Evolutionary conservation across 2,329 filamentous ascomycete species (phyloP).

Genomic region (Trichoderma koningiopsis): DNA sequence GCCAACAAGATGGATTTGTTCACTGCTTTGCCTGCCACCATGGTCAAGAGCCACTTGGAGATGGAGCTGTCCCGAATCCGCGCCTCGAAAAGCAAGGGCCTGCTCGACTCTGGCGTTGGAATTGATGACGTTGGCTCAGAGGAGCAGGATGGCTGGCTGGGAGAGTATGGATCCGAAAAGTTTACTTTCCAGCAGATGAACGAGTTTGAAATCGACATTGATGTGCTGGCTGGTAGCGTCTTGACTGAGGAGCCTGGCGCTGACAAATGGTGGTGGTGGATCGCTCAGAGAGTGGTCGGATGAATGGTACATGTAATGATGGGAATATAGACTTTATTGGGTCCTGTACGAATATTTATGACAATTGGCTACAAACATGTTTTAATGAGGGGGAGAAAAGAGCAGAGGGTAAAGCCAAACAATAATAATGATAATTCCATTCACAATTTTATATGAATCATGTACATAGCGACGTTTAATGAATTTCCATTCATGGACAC

Average conservation of each 20-base stretch:
- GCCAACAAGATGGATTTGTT: conserved; percentile 97
- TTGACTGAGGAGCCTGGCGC: conserved; percentile 67
- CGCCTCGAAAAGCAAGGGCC: conserved; percentile 72
- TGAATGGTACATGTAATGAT: conserved; percentile 40
- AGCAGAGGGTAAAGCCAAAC: not conserved
- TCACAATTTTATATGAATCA: not conserved
- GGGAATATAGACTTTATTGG: not conserved
- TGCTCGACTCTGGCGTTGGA: conserved; percentile 80
- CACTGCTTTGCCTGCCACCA: conserved; percentile 77
- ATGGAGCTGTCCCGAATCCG: conserved; percentile 79
- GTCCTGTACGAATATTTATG: conserved; percentile 26
- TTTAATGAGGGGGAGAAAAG: not conserved
- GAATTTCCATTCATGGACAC: not conserved
- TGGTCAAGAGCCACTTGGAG: conserved; percentile 77
- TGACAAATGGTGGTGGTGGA: conserved; percentile 88
- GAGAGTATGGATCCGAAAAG: conserved; percentile 72
- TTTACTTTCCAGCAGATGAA: conserved; percentile 83
- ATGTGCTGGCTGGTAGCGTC: conserved; percentile 75
- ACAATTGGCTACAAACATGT: not conserved
- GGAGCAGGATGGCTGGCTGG: conserved; percentile 83
- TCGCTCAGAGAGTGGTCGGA: conserved; percentile 65
- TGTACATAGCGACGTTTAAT: not conserved
- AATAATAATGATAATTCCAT: conserved; percentile 22
- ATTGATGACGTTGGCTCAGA: conserved; percentile 61
- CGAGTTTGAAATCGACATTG: conserved; percentile 78